Conservation (phyloP, 352 stramenopile species). For the Phytophthora citrophthora region DNA sequence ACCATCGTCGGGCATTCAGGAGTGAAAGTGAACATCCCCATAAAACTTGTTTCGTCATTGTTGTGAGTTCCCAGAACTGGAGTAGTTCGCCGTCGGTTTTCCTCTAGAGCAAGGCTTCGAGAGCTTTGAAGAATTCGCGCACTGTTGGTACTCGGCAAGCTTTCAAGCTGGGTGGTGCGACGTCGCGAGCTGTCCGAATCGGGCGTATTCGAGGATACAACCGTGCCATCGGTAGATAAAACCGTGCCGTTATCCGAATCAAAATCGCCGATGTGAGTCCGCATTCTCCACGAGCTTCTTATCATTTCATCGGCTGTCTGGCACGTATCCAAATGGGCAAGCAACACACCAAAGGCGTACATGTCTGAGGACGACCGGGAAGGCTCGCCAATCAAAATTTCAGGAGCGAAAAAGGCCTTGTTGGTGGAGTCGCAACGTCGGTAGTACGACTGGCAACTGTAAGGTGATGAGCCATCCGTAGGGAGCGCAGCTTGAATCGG, state of each 20-base stretch:
- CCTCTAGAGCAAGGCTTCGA: slow-evolving; percentile 30
- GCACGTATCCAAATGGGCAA: slow-evolving; percentile 64
- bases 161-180: slow-evolving; percentile 41
- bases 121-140: slow-evolving; percentile 26
- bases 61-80: slow-evolving; percentile 28
- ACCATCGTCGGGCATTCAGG: slow-evolving; percentile 65
- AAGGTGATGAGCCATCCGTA: slow-evolving; percentile 40
- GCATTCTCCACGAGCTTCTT: slow-evolving; percentile 58
- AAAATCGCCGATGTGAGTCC: slow-evolving; percentile 43
- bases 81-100: slow-evolving; percentile 41
- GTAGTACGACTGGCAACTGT: slow-evolving; percentile 37
- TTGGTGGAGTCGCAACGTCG: slow-evolving; percentile 34
- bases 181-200: slow-evolving; percentile 31
- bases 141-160: slow-evolving; percentile 24
- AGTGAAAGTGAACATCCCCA: slow-evolving; percentile 75
- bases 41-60: slow-evolving; percentile 47
- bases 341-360: slow-evolving; percentile 77
- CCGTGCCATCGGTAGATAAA: slow-evolving; percentile 37
- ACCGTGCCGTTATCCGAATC: slow-evolving; percentile 37
- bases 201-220: slow-evolving; percentile 30
- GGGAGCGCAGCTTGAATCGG: slow-evolving; percentile 72
- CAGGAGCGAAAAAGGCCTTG: slow-evolving; percentile 60
- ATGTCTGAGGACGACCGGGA: slow-evolving; percentile 65
- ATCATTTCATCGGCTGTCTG: slow-evolving; percentile 73
- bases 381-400: slow-evolving; percentile 55